These are phyloP conservation scores for Lasiosphaeriaceae sp. DNA, from an alignment of 495 filamentous ascomycete genomes.

Conservation along the genomic window DNA sequence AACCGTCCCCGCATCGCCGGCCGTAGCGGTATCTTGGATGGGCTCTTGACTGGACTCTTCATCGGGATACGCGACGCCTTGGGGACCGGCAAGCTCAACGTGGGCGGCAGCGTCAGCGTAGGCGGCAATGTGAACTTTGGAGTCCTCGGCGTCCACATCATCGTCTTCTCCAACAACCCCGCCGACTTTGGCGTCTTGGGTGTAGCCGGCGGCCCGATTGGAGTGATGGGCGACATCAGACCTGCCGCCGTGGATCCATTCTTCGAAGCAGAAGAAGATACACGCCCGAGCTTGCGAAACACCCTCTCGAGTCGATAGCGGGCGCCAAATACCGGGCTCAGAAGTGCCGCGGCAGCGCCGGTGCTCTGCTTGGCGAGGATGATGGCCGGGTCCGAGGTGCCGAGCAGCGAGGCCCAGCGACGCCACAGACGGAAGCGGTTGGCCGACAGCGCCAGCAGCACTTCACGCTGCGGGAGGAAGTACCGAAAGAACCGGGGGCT, in stretches of 20 bases:
- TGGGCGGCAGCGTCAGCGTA: slow-evolving; percentile 6
- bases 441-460: slow-evolving; percentile 21
- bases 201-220: slow-evolving; percentile 6
- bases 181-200: slow-evolving; percentile 2
- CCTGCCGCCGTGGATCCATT: background rate
- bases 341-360: slow-evolving; percentile 9
- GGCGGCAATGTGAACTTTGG: background rate
- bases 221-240: slow-evolving; percentile 15
- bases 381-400: slow-evolving; percentile 21
- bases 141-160: background rate
- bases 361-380: slow-evolving; percentile 17
- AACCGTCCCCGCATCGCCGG: background rate
- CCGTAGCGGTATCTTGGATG: slow-evolving; percentile 1
- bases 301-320: slow-evolving; percentile 28
- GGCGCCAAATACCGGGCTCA: slow-evolving; percentile 35
- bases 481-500: slow-evolving; percentile 28
- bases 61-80: background rate
- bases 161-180: slow-evolving; percentile 2
- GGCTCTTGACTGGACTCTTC: slow-evolving; percentile 1
- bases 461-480: slow-evolving; percentile 31
- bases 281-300: slow-evolving; percentile 21
- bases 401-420: slow-evolving; percentile 33
- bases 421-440: slow-evolving; percentile 32
- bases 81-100: slow-evolving; percentile 7
- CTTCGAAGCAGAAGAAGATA: slow-evolving; percentile 4